phyloP scores from a whole-genome alignment of 2,329 filamentous ascomycete species.

The Penicillium sclerotigenum region DNA sequence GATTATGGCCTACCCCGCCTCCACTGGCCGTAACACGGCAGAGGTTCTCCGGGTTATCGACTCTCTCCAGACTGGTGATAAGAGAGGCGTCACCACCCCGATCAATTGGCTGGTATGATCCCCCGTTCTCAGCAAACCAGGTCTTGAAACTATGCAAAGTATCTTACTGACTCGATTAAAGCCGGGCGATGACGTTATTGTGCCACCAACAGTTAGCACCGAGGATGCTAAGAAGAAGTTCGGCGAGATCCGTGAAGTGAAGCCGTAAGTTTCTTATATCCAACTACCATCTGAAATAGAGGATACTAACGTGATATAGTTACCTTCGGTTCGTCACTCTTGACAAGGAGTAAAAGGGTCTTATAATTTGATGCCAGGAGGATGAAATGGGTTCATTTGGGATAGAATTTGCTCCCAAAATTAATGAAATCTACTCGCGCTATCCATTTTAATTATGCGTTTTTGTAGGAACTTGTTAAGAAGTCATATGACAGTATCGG shows the following conservation, averaged over 20 bases:
- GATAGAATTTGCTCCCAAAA: not conserved
- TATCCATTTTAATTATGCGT: not conserved
- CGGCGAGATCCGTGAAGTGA: constrained; percentile 64
- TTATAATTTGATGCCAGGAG: constrained; percentile 17
- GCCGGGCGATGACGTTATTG: constrained; percentile 85
- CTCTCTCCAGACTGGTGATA: constrained; percentile 78
- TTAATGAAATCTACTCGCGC: not conserved
- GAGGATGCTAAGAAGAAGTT: constrained; percentile 86
- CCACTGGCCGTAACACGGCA: constrained; percentile 77
- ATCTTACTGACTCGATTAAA: not conserved
- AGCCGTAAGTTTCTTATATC: constrained; percentile 48
- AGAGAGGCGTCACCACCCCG: constrained; percentile 81
- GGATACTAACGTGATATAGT: constrained; percentile 21
- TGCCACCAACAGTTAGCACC: constrained; percentile 77
- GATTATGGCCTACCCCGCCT: constrained; percentile 89
- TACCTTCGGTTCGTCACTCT: constrained; percentile 42
- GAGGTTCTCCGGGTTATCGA: constrained; percentile 77
- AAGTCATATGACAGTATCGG: not conserved
- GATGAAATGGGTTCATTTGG: not conserved
- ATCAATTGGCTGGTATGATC: constrained; percentile 68
- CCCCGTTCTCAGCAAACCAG: not conserved
- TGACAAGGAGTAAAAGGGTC: constrained; percentile 30
- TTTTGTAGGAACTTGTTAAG: not conserved
- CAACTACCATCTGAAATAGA: not conserved
- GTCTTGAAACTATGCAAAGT: not conserved